Base-by-base conservation (phyloP, 495 filamentous ascomycete genomes). In the Annulohypoxylon nitens region DNA sequence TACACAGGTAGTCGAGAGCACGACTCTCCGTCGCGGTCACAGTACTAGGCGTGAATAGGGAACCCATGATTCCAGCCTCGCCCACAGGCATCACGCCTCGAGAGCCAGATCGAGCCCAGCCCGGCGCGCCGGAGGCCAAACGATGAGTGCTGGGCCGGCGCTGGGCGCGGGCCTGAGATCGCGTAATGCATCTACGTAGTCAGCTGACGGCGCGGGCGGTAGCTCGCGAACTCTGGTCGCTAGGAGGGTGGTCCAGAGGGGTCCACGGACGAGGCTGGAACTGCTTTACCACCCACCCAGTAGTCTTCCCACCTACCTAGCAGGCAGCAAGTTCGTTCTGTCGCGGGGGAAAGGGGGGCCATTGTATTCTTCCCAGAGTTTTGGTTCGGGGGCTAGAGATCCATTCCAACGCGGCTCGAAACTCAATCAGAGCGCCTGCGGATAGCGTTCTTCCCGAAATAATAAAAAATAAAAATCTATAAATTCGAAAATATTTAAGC, bases 131-230 rank as follows among this genome's bases (percentile, higher is more conserved):
- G 71, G 71, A 54, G 61, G 57, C 8, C 26, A 25, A 25, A 25
- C 20, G 5, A 3, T 5, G 47, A 55, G 62, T 30, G 57, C 33
- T 18, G 14, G 54, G 48, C 4, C 25, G 20, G 20, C 14, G 64
- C 14, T 25, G 41, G 45, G 53, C 26, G 41, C 33, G 59, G 54
- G 10, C 33, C 11, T 14, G 14, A 30, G 48, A 70, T 69, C 65
- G 55, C 71, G 67, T 74, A 74, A 74, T 67, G 12, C 67, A 23
- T 55, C 30, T 74, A 74, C 71, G 71, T 74, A 74, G 67, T 74
- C 67, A 67, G 71, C 71, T 70, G 43, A 70, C 51, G 61, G 67
- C 62, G 67, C 67, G 67, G 30, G 41, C 10, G 36, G 58, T 51
- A 61, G 50, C 55, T 20, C 34, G 58, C 25, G 4, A 64, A 55